Base-by-base conservation (phyloP, 345 rosid species). In the Crucihimalaya himalaica region DNA sequence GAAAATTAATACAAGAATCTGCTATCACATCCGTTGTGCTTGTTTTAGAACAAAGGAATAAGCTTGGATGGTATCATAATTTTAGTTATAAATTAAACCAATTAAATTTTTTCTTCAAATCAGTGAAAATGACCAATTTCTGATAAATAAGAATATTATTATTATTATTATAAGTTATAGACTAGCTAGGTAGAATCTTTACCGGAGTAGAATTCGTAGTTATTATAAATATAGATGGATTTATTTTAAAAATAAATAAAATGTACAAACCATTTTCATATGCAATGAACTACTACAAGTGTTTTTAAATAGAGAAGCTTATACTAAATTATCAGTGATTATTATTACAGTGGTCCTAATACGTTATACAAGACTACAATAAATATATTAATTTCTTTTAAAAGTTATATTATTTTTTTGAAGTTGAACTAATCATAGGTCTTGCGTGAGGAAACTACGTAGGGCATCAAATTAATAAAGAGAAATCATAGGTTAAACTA, bases 321-420 rank as follows among this genome's bases (percentile, higher is more conserved):
- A 31, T 21, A 63, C 35, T 63, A 34, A 31, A 63, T 52, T 63
- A 53, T 40, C 31, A 40, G 32, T 53, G 47, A n/a, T 73, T 73
- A 54, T 72, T 42, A 43, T 73, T 45, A 73, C 72, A 25, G 72
- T 74, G 71, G 78, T 74, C 72, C 78, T 53, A 40, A 27, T 21
- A 34, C 23, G 11, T 18, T 40, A 45, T 23, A 42, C 52, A 28
- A 68, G 25, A 16, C 48, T 42, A 72, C 34, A 63, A 21, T 53
- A 63, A 16, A 15, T 20, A 2, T 43, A 15, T 20, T 25, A 0
- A 4, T 51, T 29, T 35, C 2, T 12, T 29, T 15, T 4, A 3
- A 10, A 8, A 48, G 14, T 43, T 43, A n/a, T 16, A 62, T 27
- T 25, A 19, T 37, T 72, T 72, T 5, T n/a, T 54, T 50, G 51